phyloP scores from a whole-genome alignment of 306 rosid genomes.

The Casuarina equisetifolia region DNA sequence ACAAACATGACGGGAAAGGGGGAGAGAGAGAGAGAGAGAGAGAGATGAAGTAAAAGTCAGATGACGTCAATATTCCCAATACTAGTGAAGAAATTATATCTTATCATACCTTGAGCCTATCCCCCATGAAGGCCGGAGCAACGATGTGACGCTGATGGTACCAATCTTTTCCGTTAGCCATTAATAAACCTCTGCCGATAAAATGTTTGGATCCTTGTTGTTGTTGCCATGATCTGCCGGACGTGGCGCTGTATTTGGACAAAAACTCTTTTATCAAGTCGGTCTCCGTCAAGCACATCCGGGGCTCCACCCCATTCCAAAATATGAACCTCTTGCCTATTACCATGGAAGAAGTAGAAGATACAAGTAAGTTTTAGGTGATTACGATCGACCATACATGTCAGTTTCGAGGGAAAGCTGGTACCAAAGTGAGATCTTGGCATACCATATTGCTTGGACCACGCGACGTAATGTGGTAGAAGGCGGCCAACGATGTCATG shows the following conservation, averaged over 20 bases:
- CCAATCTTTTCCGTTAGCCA: slow-evolving; percentile 74
- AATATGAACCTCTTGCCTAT: slow-evolving; percentile 57
- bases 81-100: not conserved
- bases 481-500: slow-evolving; percentile 89
- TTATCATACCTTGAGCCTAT: slow-evolving; percentile 59
- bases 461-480: slow-evolving; percentile 71
- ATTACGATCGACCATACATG: not conserved
- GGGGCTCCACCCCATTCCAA: slow-evolving; percentile 68
- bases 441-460: slow-evolving; percentile 77
- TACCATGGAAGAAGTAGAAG: not conserved
- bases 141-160: slow-evolving; percentile 71
- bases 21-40: not conserved
- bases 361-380: not conserved
- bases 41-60: not conserved
- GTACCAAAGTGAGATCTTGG: no score
- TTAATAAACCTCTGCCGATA: slow-evolving; percentile 59
- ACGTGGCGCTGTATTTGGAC: slow-evolving; percentile 45
- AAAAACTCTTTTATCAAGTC: slow-evolving; percentile 60
- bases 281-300: slow-evolving; percentile 60
- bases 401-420: not conserved
- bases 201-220: slow-evolving; percentile 61
- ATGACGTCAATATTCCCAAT: not conserved
- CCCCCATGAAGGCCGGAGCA: slow-evolving; percentile 64
- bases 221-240: slow-evolving; percentile 70
- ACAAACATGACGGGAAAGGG: not conserved